Percentiles rank a stretch among this genome's conserved stretches.
Evolutionary conservation across 345 rosid genomes (phyloP).

Genomic region (Isatis tinctoria): DNA sequence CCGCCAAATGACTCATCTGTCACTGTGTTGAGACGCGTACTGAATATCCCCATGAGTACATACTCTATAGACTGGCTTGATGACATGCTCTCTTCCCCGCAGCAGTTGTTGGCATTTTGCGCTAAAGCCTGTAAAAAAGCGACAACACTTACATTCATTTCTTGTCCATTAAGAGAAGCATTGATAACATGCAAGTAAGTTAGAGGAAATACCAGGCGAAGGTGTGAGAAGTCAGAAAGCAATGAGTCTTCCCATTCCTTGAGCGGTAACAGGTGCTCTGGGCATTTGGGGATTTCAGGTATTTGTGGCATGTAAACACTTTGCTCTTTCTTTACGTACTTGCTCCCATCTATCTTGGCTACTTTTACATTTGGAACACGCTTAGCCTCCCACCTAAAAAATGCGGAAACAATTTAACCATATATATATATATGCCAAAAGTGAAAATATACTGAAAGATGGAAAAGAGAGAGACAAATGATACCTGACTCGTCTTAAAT

Average conservation of each 20-base stretch:
- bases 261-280: conserved; percentile 54
- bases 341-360: conserved; percentile 49
- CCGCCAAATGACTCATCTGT: conserved; percentile 8
- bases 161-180: neutral
- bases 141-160: neutral
- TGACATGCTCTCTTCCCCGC: conserved; percentile 17
- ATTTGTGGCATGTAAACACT: conserved; percentile 85
- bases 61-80: conserved; percentile 25
- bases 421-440: neutral
- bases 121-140: conserved; percentile 43
- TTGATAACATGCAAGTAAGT: neutral
- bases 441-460: neutral
- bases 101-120: conserved; percentile 13
- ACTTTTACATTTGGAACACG: conserved; percentile 67
- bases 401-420: conserved; percentile 3
- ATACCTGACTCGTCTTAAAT: conserved; percentile 88
- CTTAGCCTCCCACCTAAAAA: conserved; percentile 89
- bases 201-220: conserved; percentile 48
- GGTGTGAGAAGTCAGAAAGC: conserved; percentile 72
- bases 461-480: conserved; percentile 1
- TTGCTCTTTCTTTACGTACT: conserved; percentile 47
- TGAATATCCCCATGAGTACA: conserved; percentile 27
- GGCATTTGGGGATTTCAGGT: conserved; percentile 72
- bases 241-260: conserved; percentile 84
- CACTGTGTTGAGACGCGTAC: conserved; percentile 14